phyloP scores from a whole-genome alignment of 345 rosid genomes.

The Melaleuca alternifolia region DNA sequence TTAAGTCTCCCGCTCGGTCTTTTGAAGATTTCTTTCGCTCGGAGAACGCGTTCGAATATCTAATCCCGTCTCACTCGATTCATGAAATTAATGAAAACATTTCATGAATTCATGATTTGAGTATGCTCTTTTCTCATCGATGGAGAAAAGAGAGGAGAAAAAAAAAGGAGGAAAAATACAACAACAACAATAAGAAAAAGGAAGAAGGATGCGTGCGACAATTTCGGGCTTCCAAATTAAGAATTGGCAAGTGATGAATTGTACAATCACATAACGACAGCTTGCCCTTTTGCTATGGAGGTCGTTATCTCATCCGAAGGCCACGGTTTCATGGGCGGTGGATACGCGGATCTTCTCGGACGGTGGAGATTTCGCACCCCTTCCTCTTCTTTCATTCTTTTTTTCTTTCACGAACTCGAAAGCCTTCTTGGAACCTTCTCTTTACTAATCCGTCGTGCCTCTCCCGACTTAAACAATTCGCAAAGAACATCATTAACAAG shows the following conservation, averaged over 20 bases:
- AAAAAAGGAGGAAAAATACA: neutral
- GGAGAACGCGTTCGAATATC: rapidly evolving
- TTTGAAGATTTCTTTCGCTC: neutral
- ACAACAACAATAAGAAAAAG: no score
- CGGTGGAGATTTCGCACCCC: neutral
- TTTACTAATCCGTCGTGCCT: neutral
- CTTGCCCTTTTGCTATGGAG: neutral
- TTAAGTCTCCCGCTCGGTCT: neutral
- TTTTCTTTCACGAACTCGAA: neutral
- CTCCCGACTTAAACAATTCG: neutral
- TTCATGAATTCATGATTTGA: neutral
- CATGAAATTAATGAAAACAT: neutral
- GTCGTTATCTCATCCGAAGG: neutral
- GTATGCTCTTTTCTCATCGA: rapidly evolving
- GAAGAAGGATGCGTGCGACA: neutral
- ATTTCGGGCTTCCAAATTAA: neutral
- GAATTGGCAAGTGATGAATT: neutral
- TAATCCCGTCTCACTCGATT: neutral
- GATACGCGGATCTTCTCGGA: slow-evolving; percentile 7
- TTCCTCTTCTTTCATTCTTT: neutral
- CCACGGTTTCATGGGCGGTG: neutral
- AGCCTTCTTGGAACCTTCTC: neutral
- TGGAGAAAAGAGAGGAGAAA: neutral
- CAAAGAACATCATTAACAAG: neutral
- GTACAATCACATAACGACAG: neutral